These are phyloP conservation scores for Globisporangium sylvaticum DNA, from an alignment of 352 stramenopile genomes.

Conservation along the genomic window DNA sequence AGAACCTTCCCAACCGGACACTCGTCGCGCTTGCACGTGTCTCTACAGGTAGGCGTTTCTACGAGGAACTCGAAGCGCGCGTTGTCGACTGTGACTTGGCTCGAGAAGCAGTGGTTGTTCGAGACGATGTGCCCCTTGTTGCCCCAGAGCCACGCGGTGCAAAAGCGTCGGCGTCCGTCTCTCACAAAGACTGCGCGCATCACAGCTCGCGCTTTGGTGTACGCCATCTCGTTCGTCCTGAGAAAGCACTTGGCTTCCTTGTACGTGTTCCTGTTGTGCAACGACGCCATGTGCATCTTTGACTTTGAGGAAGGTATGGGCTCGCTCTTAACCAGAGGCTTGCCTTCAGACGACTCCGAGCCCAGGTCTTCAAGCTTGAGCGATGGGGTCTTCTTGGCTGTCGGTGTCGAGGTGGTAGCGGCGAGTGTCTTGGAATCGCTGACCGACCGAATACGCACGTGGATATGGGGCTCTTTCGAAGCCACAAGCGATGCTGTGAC, in stretches of 20 bases:
- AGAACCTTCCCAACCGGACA: slow-evolving; percentile 16
- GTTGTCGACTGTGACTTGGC: slow-evolving; percentile 16
- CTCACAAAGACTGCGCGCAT: slow-evolving; percentile 19
- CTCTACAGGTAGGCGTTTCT: not conserved
- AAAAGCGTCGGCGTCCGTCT: slow-evolving; percentile 12
- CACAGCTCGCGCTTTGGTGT: slow-evolving; percentile 20
- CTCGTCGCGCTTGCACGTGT: not conserved
- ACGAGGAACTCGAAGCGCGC: slow-evolving; percentile 18
- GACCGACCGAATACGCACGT: not conserved
- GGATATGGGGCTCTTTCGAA: not conserved
- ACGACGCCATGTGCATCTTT: not conserved
- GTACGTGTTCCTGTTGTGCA: slow-evolving; percentile 10
- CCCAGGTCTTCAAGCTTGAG: not conserved
- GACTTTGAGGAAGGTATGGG: not conserved
- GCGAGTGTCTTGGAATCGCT: not conserved
- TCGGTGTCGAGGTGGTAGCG: not conserved
- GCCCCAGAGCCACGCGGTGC: slow-evolving; percentile 29
- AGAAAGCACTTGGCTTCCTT: slow-evolving; percentile 25
- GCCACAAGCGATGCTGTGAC: not conserved
- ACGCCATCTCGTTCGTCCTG: slow-evolving; percentile 12
- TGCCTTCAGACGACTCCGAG: not conserved
- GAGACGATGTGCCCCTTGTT: slow-evolving; percentile 36
- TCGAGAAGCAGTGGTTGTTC: slow-evolving; percentile 53
- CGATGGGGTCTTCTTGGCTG: not conserved
- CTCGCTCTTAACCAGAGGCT: not conserved